Percentiles rank a stretch among this genome's conserved stretches.
These are phyloP conservation scores for Phytophthora colocasiae DNA, from an alignment of 352 stramenopile species.

Conservation along the genomic window DNA sequence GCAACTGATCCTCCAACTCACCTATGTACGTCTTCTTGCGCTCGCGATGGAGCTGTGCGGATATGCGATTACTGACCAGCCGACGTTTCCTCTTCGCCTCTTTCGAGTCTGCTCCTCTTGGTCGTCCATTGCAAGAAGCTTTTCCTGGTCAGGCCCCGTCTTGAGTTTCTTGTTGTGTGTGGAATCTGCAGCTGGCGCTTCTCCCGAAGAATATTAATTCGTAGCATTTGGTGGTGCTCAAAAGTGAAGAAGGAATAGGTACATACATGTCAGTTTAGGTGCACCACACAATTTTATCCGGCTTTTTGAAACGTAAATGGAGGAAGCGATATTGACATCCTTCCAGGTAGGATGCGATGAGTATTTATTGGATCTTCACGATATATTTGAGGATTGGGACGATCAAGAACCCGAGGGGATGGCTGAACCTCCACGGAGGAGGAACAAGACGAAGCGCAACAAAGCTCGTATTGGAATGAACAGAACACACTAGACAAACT, in stretches of 20 bases:
- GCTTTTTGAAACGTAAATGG: too few relatives aligned
- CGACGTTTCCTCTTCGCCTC: constrained; percentile 91
- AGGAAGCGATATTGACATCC: neutral
- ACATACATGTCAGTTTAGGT: too few relatives aligned
- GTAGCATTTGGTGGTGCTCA: too few relatives aligned
- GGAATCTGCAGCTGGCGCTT: constrained; percentile 69
- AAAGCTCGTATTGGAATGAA: too few relatives aligned
- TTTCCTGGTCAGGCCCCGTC: too few relatives aligned
- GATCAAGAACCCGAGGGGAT: neutral
- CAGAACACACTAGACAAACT: too few relatives aligned
- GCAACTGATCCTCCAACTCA: constrained; percentile 83
- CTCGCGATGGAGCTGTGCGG: constrained; percentile 87
- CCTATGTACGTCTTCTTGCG: constrained; percentile 91
- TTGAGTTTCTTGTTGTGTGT: constrained; percentile 74
- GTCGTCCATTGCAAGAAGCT: too few relatives aligned
- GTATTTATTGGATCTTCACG: neutral
- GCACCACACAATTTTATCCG: too few relatives aligned
- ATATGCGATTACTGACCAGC: constrained; percentile 89
- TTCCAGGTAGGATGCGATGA: neutral
- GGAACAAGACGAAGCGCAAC: constrained; percentile 20
- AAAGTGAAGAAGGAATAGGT: too few relatives aligned
- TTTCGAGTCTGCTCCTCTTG: constrained; percentile 58
- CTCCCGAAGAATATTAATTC: constrained; percentile 64
- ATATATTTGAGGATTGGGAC: neutral
- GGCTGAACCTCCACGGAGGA: neutral